Evolutionary conservation across 768 basidiomycete species (phyloP), one percentile per base, ranked within the genome.

Genomic region (Russula sp.): DNA sequence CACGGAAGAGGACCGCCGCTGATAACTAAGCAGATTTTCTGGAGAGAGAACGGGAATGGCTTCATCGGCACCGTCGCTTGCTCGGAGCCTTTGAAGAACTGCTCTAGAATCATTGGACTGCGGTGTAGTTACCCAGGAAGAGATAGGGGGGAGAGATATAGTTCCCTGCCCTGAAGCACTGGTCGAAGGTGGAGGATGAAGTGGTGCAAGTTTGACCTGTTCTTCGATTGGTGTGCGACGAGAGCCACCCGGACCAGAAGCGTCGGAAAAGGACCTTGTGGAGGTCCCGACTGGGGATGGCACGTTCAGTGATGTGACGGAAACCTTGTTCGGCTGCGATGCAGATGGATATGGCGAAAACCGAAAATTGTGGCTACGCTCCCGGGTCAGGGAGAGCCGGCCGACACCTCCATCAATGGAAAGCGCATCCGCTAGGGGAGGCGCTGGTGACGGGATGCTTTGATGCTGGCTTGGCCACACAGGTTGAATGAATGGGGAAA

Each of bases 141-240:
- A 84, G 61, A 89, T 88, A 0, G 87, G 86, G 1, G 87, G 88
- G 4, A 89, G 71, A 1, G 85, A 82, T 65, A 85, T 86, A 2
- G 77, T 74, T 1, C 79, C 73, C 18, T 74, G 73, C 30, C 69
- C 74, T 18, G 73, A 67, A 48, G 70, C 70, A 53, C 66, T 72
- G 1, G 72, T 67, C 1, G 71, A 69, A 5, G 68, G 69, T 16
- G 77, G 76, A 22, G 78, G 72, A 18, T 77, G 78, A 50, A 81
- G 76, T 24, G 80, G 80, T 18, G 80, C 77, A 22, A 81, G 68
- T 40, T 71, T 73, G 60, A 80, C 78, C 36, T 73, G 72, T 51
- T 79, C 78, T 32, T 75, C 73, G 65, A 67, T n/a, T 24, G 46
- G 66, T 20, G 42, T 24, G 7, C 46, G 62, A 16, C 54, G 61